Evolutionary conservation across 192 early-diverging fungal genomes (phyloP).

Genomic region (Coemansia erecta): DNA sequence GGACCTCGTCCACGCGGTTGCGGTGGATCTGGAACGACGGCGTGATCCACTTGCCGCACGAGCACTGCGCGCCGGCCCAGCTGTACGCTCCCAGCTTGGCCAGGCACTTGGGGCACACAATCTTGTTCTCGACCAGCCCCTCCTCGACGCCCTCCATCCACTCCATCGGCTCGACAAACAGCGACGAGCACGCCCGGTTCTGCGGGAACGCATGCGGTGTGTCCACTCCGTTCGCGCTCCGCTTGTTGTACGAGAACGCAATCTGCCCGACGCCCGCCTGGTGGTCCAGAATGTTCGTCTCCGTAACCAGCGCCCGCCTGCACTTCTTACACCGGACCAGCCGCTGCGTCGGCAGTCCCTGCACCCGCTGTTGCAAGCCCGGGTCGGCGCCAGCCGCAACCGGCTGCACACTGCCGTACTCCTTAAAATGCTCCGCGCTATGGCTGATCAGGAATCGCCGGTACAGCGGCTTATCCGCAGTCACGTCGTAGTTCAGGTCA

Average conservation of each 20-base stretch:
- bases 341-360: constrained; percentile 4
- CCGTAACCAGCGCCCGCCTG: constrained; percentile 58
- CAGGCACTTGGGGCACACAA: constrained; percentile 75
- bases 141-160: constrained; percentile 70
- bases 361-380: constrained; percentile 9
- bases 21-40: constrained; percentile 77
- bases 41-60: constrained; percentile 78
- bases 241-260: constrained; percentile 73
- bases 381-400: constrained; percentile 59
- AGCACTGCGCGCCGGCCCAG: constrained; percentile 75
- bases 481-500: constrained; percentile 59
- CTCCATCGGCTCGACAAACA: constrained; percentile 82
- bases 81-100: constrained; percentile 77
- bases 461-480: constrained; percentile 56
- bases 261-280: constrained; percentile 66
- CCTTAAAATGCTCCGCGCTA: constrained; percentile 58
- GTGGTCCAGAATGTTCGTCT: constrained; percentile 69
- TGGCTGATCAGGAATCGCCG: constrained; percentile 63
- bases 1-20: constrained; percentile 68
- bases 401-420: constrained; percentile 59
- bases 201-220: constrained; percentile 52
- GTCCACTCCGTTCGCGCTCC: constrained; percentile 50
- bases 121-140: constrained; percentile 63
- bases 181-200: constrained; percentile 62
- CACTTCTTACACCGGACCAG: constrained; percentile 61